Base-by-base conservation (phyloP, 768 basidiomycete genomes). In the Chalciporus sphaerocephalus region DNA sequence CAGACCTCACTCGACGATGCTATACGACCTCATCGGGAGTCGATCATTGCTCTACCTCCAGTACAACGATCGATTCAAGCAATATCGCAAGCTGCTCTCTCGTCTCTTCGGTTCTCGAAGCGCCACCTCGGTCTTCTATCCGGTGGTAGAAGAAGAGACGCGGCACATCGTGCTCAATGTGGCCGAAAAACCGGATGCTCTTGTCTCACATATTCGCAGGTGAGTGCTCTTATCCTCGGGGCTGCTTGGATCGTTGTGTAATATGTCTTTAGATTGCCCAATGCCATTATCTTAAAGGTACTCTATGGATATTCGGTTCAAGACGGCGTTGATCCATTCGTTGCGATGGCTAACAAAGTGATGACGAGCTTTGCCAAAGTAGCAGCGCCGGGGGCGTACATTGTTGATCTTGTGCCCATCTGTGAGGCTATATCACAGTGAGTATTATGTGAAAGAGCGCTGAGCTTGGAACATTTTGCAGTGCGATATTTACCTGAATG, bases 301-400 rank as follows among this genome's bases (percentile, higher is more conserved):
- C 66, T 67, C 1, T 64, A 73, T 40, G 74, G 72, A 3, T 58
- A 70, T 16, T 52, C 62, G 10, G 64, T 69, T 12, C 28, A 58
- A 40, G 50, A 55, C 3, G 48, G n/a, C n/a, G 36, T 57, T 20
- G 72, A 74, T 49, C 66, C 64, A 0, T 62, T 66, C 20, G 54
- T 70, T 12, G 38, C 58, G 20, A 42, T 56, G 24, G 61, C 61
- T 7, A 53, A 69, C 30, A 47, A 48, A n/a, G 59, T 56, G 2
- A 51, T 60, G 27, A 28, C 42, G 0, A 47, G 45, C 15, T 38
- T 68, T 4, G 20, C 55, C 2, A 2, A 22, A 6, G 11, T 47
- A 3, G 20, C 27, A 5, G 32, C 21, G 0, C 52, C 60, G 0
- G 53, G 55, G 8, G 28, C 21, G 1, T 62, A 43, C 28, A 20